Percentiles rank a stretch among this genome's conserved stretches.
Conservation (phyloP, 768 basidiomycete species). For the Collybia mongolica region DNA sequence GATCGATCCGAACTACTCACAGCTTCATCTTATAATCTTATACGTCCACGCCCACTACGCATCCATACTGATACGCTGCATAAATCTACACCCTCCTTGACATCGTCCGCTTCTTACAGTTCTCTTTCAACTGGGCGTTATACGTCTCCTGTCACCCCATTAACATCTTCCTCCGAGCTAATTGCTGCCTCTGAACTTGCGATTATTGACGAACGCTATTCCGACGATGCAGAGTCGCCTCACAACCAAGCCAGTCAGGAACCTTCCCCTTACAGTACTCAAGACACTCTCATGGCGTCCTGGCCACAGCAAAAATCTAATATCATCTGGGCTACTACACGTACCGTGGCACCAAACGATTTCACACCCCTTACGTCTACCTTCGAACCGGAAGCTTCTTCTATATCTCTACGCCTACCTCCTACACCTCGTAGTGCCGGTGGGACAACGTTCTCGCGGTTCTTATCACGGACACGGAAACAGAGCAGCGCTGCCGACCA, state of each 20-base stretch:
- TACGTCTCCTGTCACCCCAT: constrained; percentile 26
- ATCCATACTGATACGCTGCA: constrained; percentile 16
- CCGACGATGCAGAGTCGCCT: constrained; percentile 6
- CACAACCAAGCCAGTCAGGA: background rate
- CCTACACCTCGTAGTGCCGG: constrained; percentile 13
- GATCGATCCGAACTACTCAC: constrained; percentile 7
- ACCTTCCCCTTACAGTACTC: constrained; percentile 11
- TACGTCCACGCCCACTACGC: constrained; percentile 22
- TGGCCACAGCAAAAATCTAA: constrained; percentile 29
- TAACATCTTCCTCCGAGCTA: constrained; percentile 24
- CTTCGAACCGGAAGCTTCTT: background rate
- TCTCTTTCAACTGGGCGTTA: constrained; percentile 27
- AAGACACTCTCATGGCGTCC: constrained; percentile 11
- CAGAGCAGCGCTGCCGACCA: constrained; percentile 1
- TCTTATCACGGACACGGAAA: constrained; percentile 18
- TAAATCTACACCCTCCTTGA: constrained; percentile 37
- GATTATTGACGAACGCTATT: constrained; percentile 36
- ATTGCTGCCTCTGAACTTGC: constrained; percentile 22
- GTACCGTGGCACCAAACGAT: background rate
- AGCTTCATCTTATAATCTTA: constrained; percentile 1
- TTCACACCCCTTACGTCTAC: background rate
- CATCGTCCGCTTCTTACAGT: constrained; percentile 38
- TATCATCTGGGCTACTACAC: constrained; percentile 13
- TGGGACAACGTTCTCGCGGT: constrained; percentile 19
- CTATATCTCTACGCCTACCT: constrained; percentile 5